Base-by-base conservation (phyloP, 768 basidiomycete genomes). In the Exsudoporus frostii region DNA sequence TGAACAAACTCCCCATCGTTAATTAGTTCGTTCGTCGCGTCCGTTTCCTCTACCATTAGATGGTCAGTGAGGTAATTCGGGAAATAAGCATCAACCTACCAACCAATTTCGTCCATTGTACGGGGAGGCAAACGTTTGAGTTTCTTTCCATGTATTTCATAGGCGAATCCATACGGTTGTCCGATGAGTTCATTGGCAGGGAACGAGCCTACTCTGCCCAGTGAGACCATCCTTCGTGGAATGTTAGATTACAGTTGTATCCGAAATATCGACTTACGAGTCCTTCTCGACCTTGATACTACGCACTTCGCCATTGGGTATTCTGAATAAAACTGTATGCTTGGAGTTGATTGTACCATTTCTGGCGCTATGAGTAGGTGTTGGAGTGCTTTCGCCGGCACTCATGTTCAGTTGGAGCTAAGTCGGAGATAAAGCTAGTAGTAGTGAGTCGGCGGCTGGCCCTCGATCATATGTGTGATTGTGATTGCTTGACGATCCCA, bases 1-100 rank as follows among this genome's bases (percentile, higher is more conserved):
- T 96, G 92, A 1, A 94, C 88, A 48, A 84, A 82, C 63, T 85
- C 80, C 3, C 85, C 88, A 56, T 96, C 94, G 61, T 90, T 88
- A 22, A 99, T 99, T 4, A 93, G 79, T 64, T 99, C 94, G 63
- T 99, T 99, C 4, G 94, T 99, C 2, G 95, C 96, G 47, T 90
- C 88, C 13, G 95, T 98, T 64, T 98, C 96, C 84, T 95, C 96
- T 96, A 61, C 10, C 34, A 34, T 17, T 10, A 9, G 15, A 47
- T 29, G 17, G 17, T 68, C 10, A 55, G 36, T 20, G 25, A 27
- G 45, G 48, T 10, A 8, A 49, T 27, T 45, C 45, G 7, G 45
- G 13, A 36, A 7, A 55, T 14, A 47, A 50, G 48, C 14, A 51
- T 19, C 29, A 25, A 53, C 34, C 48, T 51, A 60, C 61, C 44